These are phyloP conservation scores for Barnettozyma pratensis DNA, from an alignment of 805 yeast genomes.

Conservation along the genomic window DNA sequence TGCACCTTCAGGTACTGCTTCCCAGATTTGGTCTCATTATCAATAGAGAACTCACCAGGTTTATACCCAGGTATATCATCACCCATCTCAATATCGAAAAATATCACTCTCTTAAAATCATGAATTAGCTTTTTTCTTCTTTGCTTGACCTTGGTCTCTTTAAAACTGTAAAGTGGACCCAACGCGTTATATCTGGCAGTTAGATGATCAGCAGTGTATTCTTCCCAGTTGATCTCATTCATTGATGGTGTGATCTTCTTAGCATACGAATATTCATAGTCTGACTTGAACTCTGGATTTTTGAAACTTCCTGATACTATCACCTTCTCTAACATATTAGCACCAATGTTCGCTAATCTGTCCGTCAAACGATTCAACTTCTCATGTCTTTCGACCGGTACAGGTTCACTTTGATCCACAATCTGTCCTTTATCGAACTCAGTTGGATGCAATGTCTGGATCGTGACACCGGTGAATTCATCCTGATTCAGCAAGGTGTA, in stretches of 20 bases:
- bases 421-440: conserved; percentile 79
- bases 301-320: conserved; percentile 30
- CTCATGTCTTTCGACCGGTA: conserved; percentile 38
- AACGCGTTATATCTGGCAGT: conserved; percentile 42
- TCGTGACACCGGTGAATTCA: conserved; percentile 68
- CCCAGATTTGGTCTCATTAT: conserved; percentile 4
- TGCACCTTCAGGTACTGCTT: conserved; percentile 30
- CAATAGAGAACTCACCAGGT: conserved; percentile 29
- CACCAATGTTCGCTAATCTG: conserved; percentile 58
- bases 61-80: not conserved
- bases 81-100: conserved; percentile 33
- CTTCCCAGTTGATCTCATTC: conserved; percentile 44
- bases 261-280: conserved; percentile 47
- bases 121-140: conserved; percentile 23
- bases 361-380: conserved; percentile 41
- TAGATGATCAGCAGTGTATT: conserved; percentile 31
- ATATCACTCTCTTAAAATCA: conserved; percentile 41
- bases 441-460: conserved; percentile 86
- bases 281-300: conserved; percentile 17
- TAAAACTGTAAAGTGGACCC: conserved; percentile 51
- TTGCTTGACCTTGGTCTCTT: conserved; percentile 32
- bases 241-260: conserved; percentile 43
- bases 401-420: conserved; percentile 47
- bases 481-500: conserved; percentile 65
- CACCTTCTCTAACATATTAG: conserved; percentile 44